Evolutionary conservation across 148 eudicot genomes (phyloP).

Genomic region (Rhododendron ovatum): DNA sequence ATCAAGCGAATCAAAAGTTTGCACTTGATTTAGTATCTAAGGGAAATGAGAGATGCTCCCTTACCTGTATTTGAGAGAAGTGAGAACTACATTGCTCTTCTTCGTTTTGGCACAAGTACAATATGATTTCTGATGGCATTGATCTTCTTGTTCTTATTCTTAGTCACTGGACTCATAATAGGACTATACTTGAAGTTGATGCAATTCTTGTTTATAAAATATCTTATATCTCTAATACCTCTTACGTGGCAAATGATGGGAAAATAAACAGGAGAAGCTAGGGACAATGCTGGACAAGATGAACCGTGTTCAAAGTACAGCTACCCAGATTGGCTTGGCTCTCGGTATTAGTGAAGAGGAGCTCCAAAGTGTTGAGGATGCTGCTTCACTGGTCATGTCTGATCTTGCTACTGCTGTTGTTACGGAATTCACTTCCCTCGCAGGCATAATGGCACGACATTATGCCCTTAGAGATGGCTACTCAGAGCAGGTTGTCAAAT

Average conservation of each 20-base stretch:
- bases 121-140: neutral
- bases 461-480: conserved; percentile 97
- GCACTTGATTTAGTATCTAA: conserved; percentile 4
- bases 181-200: neutral
- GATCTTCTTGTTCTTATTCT: conserved; percentile 2
- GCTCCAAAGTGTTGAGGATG: conserved; percentile 49
- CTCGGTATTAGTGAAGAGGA: conserved; percentile 49
- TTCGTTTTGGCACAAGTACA: neutral
- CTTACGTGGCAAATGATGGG: neutral
- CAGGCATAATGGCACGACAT: conserved; percentile 95
- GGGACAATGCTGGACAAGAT: conserved; percentile 97
- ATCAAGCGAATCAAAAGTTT: neutral
- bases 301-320: conserved; percentile 64
- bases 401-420: conserved; percentile 99
- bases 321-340: conserved; percentile 48
- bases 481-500: conserved; percentile 62
- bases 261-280: conserved; percentile 75
- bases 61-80: neutral
- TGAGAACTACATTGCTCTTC: neutral
- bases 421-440: conserved; percentile 82
- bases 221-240: neutral
- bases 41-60: neutral
- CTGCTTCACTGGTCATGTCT: conserved; percentile 92
- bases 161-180: neutral
- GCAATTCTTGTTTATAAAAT: neutral